Evolutionary conservation across 1,284 basidiomycete species (phyloP).

Genomic region (Sphagnurus paluster): DNA sequence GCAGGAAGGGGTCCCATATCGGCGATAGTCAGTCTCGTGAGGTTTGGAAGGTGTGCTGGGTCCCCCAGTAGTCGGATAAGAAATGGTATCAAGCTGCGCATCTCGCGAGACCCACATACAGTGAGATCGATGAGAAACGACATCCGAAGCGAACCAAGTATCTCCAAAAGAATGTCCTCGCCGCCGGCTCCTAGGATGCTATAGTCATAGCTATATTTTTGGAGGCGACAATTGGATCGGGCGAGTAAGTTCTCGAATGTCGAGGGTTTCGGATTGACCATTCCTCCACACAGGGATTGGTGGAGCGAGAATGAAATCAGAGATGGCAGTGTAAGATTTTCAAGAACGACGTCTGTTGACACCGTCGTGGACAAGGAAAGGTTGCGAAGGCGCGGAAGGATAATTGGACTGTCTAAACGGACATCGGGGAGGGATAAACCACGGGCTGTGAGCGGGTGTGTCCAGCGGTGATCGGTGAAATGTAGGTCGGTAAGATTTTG

Average conservation of each 20-base stretch:
- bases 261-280: not conserved
- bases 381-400: slow-evolving; percentile 2
- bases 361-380: slow-evolving; percentile 5
- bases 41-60: not conserved
- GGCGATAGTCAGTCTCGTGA: slow-evolving; percentile 6
- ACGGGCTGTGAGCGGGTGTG: no score
- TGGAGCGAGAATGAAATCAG: slow-evolving; percentile 7
- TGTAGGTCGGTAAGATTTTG: slow-evolving; percentile 11
- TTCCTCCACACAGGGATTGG: not conserved
- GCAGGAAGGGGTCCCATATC: slow-evolving; percentile 1
- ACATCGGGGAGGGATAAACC: not conserved
- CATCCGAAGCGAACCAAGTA: slow-evolving; percentile 4
- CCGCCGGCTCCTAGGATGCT: not conserved
- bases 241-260: slow-evolving; percentile 5
- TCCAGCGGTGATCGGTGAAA: slow-evolving; percentile 4
- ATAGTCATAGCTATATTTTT: not conserved
- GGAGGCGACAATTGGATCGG: slow-evolving; percentile 8
- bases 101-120: not conserved
- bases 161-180: slow-evolving; percentile 3
- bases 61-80: not conserved
- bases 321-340: slow-evolving; percentile 9
- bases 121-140: slow-evolving; percentile 6
- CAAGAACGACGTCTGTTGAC: slow-evolving; percentile 1
- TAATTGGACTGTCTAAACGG: not conserved
- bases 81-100: not conserved